Evolutionary conservation across 2,329 filamentous ascomycete genomes (phyloP).

Genomic region (Septoria petroselini): DNA sequence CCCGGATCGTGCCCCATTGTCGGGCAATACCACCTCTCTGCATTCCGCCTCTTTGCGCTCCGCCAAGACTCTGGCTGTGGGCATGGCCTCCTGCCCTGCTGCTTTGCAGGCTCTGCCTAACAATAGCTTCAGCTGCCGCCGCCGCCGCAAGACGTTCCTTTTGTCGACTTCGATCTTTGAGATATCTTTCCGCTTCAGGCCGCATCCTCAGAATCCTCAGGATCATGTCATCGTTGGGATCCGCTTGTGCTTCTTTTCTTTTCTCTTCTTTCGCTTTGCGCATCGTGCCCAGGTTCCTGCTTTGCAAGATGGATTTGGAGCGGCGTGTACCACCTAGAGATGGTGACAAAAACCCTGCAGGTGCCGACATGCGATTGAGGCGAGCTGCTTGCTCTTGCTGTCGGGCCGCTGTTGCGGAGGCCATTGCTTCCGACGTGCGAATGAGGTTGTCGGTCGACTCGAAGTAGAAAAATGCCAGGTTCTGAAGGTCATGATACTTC

Average conservation of each 20-base stretch:
- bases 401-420: slow-evolving; percentile 77
- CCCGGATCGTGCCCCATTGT: slow-evolving; percentile 26
- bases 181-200: slow-evolving; percentile 80
- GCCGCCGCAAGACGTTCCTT: slow-evolving; percentile 89
- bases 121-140: slow-evolving; percentile 89
- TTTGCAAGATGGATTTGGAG: slow-evolving; percentile 74
- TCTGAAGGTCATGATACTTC: slow-evolving; percentile 96
- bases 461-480: slow-evolving; percentile 98
- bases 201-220: slow-evolving; percentile 91
- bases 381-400: slow-evolving; percentile 53
- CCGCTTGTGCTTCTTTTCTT: slow-evolving; percentile 89
- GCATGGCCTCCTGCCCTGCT: slow-evolving; percentile 20
- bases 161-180: slow-evolving; percentile 86
- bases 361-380: slow-evolving; percentile 67
- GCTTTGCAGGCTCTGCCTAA: slow-evolving; percentile 81
- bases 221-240: slow-evolving; percentile 98
- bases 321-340: slow-evolving; percentile 54
- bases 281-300: slow-evolving; percentile 93
- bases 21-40: slow-evolving; percentile 18
- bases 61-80: slow-evolving; percentile 20
- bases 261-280: slow-evolving; percentile 93
- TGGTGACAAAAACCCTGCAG: slow-evolving; percentile 49
- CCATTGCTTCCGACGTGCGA: slow-evolving; percentile 94
- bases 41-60: slow-evolving; percentile 14
- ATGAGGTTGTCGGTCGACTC: slow-evolving; percentile 87